Evolutionary conservation across 2,329 filamentous ascomycete genomes (phyloP).

Genomic region (Fusarium camptoceras): DNA sequence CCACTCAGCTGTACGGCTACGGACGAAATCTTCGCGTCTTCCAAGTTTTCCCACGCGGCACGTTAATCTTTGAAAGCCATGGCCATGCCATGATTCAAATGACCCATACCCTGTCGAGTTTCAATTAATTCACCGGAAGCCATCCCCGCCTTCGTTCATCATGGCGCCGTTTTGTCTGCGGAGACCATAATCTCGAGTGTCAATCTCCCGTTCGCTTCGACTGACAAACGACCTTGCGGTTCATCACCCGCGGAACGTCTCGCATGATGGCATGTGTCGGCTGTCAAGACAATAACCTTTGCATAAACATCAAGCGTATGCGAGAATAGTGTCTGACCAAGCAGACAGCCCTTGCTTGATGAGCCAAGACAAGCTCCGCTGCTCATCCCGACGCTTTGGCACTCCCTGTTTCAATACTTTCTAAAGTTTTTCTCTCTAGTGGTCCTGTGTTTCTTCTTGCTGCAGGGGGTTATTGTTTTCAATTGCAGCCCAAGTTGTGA

Average conservation of each 20-base stretch:
- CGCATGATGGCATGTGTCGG: not conserved
- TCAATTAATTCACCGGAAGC: constrained; percentile 31
- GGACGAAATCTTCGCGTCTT: not conserved
- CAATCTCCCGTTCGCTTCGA: constrained; percentile 36
- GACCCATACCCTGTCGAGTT: constrained; percentile 27
- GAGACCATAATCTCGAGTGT: constrained; percentile 33
- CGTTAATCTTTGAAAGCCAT: constrained; percentile 1
- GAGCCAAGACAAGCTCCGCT: constrained; percentile 11
- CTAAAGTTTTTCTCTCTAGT: constrained; percentile 3
- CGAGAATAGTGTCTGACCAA: not conserved
- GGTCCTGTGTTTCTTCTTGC: not conserved
- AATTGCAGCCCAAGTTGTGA: not conserved
- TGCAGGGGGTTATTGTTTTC: constrained; percentile 21
- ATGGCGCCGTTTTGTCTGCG: constrained; percentile 30
- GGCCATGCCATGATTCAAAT: constrained; percentile 11
- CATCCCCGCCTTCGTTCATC: constrained; percentile 32
- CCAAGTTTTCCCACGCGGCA: not conserved
- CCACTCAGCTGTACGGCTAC: not conserved
- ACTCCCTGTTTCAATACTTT: constrained; percentile 32
- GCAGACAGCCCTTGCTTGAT: not conserved
- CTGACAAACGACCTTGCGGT: not conserved
- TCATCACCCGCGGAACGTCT: not conserved
- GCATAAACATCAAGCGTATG: not conserved
- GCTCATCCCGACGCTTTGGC: constrained; percentile 35
- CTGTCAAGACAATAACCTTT: not conserved